Base-by-base conservation (phyloP, 345 rosid genomes). In the Dipteronia dyeriana region DNA sequence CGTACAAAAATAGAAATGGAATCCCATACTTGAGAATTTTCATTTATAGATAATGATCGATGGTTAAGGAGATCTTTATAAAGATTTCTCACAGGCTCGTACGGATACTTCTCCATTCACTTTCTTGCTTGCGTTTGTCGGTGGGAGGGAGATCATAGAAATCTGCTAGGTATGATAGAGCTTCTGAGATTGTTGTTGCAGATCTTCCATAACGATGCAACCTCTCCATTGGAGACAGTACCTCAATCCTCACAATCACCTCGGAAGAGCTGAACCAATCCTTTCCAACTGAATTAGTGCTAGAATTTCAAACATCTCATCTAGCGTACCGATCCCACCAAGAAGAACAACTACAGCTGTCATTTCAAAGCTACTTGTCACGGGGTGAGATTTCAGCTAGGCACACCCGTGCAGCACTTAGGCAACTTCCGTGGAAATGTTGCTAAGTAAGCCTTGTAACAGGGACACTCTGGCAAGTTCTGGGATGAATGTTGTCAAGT, bases 291-390 rank as follows among this genome's bases (percentile, higher is more conserved):
- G 99, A 88, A 93, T 88, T 47, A 95, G 73, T 41, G 96, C 87
- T 78, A 95, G 79, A 72, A 91, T 90, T 90, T 95, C 97, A 70
- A 93, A 95, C 85, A 90, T 85, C 81, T 92, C 96, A 79, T 94
- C 98, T 5, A 95, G 88, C 2, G 99, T 95, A 71, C 98, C 99
- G 66, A 95, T 77, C 12, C 99, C 99, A 59, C 97, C 98, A 4
- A 97, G 94, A 23, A 95, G 89, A 85, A 91, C 93, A 80, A 95
- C 86, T 9, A 93, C 84, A 3, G 98, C 98, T 0, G 98, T 93
- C 77, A 82, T 87, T 61, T 93, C 97, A 3, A 86, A 85, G 74
- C 63, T 71, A 45, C 62, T 76, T n/a, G n/a, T n/a, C n/a, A n/a
- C n/a, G n/a, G n/a, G n/a, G n/a, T n/a, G n/a, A n/a, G n/a, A n/a